Conservation (phyloP, 2,329 filamentous ascomycete species). For the Domatiomyces catenatus region DNA sequence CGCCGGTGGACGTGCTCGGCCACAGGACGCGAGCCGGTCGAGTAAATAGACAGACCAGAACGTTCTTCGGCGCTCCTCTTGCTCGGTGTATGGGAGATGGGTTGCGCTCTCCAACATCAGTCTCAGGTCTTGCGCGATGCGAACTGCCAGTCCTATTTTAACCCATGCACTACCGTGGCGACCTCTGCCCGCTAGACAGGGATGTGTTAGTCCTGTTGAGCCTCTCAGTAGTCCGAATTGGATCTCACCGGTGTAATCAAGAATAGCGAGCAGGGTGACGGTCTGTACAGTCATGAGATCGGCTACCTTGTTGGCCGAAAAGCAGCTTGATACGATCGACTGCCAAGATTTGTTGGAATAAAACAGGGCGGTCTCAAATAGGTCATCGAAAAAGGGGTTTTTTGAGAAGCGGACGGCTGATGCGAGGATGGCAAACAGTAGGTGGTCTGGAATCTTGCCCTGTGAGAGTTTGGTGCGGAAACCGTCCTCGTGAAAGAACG, state of each 20-base stretch:
- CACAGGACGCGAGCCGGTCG: conserved; percentile 21
- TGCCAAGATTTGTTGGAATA: conserved; percentile 24
- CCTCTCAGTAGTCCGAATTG: background rate
- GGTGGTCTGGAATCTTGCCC: conserved; percentile 17
- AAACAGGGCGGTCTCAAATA: conserved; percentile 12
- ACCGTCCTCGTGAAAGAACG: conserved; percentile 23
- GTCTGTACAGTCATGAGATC: conserved; percentile 25
- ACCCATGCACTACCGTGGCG: conserved; percentile 23
- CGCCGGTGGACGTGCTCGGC: conserved; percentile 8
- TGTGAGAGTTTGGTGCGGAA: conserved; percentile 21
- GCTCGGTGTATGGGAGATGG: conserved; percentile 13
- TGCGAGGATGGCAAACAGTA: conserved; percentile 23
- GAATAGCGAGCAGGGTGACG: conserved; percentile 23
- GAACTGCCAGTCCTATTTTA: conserved; percentile 29
- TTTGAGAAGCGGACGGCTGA: conserved; percentile 20
- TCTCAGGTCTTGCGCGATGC: conserved; percentile 43
- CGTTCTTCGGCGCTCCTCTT: conserved; percentile 19
- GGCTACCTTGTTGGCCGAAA: conserved; percentile 20
- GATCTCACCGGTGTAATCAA: conserved; percentile 25
- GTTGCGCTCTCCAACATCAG: conserved; percentile 18
- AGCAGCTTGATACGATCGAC: conserved; percentile 22
- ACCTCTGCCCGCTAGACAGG: conserved; percentile 16
- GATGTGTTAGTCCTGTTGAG: background rate
- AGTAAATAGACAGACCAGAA: conserved; percentile 23
- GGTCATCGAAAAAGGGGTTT: conserved; percentile 19